These are phyloP conservation scores for Cucurbitaria berberidis DNA, from an alignment of 2,329 filamentous ascomycete species.

Conservation along the genomic window DNA sequence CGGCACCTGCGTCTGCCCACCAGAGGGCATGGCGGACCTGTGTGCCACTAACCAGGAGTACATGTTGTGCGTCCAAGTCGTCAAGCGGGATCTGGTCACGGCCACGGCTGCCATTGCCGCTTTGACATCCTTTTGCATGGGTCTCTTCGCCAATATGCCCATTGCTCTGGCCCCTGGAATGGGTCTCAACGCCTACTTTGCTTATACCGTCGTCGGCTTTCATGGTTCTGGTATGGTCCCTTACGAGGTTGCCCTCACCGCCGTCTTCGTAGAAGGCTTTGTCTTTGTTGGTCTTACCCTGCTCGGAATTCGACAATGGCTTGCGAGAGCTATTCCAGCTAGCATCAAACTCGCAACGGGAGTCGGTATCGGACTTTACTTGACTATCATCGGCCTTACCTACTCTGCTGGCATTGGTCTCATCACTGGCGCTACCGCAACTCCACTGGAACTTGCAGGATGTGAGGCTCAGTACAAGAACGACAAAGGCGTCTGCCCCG, in stretches of 20 bases:
- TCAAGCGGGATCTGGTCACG: slow-evolving; percentile 82
- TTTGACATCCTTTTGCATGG: slow-evolving; percentile 82
- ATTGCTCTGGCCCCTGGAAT: slow-evolving; percentile 76
- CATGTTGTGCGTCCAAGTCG: slow-evolving; percentile 63
- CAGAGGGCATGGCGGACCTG: slow-evolving; percentile 54
- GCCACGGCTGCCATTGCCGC: slow-evolving; percentile 84
- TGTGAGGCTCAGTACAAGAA: slow-evolving; percentile 63
- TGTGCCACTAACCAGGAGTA: slow-evolving; percentile 66
- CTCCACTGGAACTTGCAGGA: slow-evolving; percentile 77
- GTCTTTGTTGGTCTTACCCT: slow-evolving; percentile 81
- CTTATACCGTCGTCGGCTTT: slow-evolving; percentile 79
- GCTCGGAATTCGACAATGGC: slow-evolving; percentile 75
- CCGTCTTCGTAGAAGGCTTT: slow-evolving; percentile 87
- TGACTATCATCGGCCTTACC: slow-evolving; percentile 76
- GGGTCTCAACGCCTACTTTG: slow-evolving; percentile 87
- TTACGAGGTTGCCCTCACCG: slow-evolving; percentile 78
- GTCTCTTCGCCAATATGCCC: slow-evolving; percentile 80
- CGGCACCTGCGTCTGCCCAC: slow-evolving; percentile 75
- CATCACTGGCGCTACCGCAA: slow-evolving; percentile 70
- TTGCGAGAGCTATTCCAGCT: slow-evolving; percentile 72
- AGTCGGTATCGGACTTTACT: slow-evolving; percentile 83
- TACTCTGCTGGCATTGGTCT: slow-evolving; percentile 84
- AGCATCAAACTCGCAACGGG: slow-evolving; percentile 88
- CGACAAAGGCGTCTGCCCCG: slow-evolving; percentile 62
- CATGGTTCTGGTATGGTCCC: slow-evolving; percentile 75